Conservation (phyloP, 2,329 filamentous ascomycete genomes). For the Fusarium ramigenum region DNA sequence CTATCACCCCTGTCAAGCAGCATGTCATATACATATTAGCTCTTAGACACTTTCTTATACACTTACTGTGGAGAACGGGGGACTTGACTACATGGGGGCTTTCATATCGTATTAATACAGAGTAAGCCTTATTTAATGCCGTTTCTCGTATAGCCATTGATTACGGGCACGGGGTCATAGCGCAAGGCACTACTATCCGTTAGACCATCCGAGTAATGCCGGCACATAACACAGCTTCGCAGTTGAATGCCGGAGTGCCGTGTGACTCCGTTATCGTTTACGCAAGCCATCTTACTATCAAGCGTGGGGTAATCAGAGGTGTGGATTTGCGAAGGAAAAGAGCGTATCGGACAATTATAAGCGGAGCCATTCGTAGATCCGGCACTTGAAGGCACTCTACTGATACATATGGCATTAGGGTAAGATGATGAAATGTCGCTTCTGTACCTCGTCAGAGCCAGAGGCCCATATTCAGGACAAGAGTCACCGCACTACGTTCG, state of each 20-base stretch:
- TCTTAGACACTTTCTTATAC: neutral
- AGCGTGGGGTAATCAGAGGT: neutral
- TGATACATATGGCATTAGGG: neutral
- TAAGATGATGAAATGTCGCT: fast-evolving
- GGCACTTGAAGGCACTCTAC: too few species aligned
- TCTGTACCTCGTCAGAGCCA: neutral
- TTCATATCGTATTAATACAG: too few species aligned
- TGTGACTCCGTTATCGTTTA: fast-evolving
- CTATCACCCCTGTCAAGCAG: neutral
- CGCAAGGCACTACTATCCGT: neutral
- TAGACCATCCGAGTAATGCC: neutral
- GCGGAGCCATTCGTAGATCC: neutral
- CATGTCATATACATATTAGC: neutral
- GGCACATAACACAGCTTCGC: neutral
- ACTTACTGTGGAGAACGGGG: too few species aligned
- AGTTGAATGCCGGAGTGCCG: neutral
- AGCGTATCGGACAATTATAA: neutral
- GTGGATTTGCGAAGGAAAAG: fast-evolving
- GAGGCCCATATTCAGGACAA: neutral
- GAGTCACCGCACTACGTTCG: neutral
- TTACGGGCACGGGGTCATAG: neutral
- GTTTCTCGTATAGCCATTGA: neutral
- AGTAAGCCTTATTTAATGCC: neutral
- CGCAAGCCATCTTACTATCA: fast-evolving
- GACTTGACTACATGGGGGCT: too few species aligned